A percentile compares a stretch with the other conserved stretches of the same genome.
phyloP scores from a whole-genome alignment of 2,329 filamentous ascomycete genomes.

The Aspergillus versicolor region DNA sequence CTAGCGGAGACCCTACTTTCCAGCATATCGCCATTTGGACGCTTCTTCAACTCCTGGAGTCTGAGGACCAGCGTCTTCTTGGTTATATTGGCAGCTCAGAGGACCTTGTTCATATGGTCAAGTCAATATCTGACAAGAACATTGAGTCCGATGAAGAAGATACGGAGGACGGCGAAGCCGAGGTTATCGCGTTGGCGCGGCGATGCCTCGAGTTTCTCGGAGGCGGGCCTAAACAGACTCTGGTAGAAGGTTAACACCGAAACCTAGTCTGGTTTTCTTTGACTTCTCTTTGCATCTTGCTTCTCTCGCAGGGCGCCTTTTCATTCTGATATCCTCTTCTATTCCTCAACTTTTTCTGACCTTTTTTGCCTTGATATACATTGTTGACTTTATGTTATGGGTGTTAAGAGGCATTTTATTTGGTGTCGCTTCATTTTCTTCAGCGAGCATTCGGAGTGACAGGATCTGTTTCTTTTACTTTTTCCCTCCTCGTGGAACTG shows the following conservation, averaged over 20 bases:
- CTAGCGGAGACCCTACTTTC: constrained; percentile 93
- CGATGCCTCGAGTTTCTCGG: constrained; percentile 84
- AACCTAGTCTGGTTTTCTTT: background rate
- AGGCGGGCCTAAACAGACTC: constrained; percentile 70
- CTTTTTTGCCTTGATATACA: constrained; percentile 13
- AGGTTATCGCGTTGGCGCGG: constrained; percentile 87
- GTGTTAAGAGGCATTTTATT: constrained; percentile 36
- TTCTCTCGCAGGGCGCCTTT: constrained; percentile 18
- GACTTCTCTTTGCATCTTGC: constrained; percentile 10
- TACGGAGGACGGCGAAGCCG: constrained; percentile 86
- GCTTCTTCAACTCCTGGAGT: constrained; percentile 89
- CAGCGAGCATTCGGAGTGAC: constrained; percentile 38
- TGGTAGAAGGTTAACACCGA: constrained; percentile 69
- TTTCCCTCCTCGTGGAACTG: constrained; percentile 2
- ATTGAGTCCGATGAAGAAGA: constrained; percentile 84
- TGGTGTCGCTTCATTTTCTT: constrained; percentile 25
- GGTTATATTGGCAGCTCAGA: constrained; percentile 84
- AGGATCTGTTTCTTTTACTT: constrained; percentile 19
- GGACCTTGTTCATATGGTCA: constrained; percentile 89
- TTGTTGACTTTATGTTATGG: constrained; percentile 21
- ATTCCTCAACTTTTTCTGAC: background rate
- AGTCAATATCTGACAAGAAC: constrained; percentile 83
- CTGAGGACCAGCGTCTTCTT: constrained; percentile 86
- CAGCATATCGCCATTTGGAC: constrained; percentile 99
- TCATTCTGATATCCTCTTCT: constrained; percentile 13